Conservation (phyloP, 192 early-diverging fungal genomes). For the Backusella psychrophila region DNA sequence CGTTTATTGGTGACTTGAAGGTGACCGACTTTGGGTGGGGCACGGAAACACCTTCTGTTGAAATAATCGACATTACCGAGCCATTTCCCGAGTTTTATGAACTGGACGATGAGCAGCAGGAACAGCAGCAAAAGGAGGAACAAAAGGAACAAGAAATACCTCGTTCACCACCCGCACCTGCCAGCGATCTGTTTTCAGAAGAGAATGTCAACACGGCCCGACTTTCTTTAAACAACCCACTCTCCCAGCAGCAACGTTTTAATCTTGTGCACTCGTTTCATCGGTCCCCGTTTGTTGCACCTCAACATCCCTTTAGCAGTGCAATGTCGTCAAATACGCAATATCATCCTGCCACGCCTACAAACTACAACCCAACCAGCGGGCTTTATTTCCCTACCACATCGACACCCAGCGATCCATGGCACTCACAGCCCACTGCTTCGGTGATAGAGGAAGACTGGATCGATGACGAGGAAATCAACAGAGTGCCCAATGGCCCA, state of each 20-base stretch:
- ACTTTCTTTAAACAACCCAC: neutral
- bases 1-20: constrained; percentile 68
- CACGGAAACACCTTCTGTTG: constrained; percentile 62
- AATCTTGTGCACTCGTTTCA: constrained; percentile 32
- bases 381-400: neutral
- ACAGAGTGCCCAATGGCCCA: neutral
- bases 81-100: constrained; percentile 79
- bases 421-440: neutral
- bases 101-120: constrained; percentile 40
- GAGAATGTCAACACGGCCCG: constrained; percentile 16
- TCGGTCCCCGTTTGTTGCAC: constrained; percentile 35
- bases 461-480: constrained; percentile 33
- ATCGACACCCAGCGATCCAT: neutral
- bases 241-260: constrained; percentile 26
- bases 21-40: constrained; percentile 70
- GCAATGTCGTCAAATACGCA: neutral
- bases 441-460: constrained; percentile 15
- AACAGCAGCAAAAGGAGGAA: neutral
- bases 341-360: neutral
- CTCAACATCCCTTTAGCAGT: constrained; percentile 36
- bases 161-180: neutral
- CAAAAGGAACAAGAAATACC: neutral
- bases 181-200: constrained; percentile 15
- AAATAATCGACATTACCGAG: constrained; percentile 71
- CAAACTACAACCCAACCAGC: neutral